Percentiles rank a stretch among this genome's conserved stretches.
phyloP scores from a whole-genome alignment of 2,329 filamentous ascomycete genomes.

The Akanthomyces lecanii region DNA sequence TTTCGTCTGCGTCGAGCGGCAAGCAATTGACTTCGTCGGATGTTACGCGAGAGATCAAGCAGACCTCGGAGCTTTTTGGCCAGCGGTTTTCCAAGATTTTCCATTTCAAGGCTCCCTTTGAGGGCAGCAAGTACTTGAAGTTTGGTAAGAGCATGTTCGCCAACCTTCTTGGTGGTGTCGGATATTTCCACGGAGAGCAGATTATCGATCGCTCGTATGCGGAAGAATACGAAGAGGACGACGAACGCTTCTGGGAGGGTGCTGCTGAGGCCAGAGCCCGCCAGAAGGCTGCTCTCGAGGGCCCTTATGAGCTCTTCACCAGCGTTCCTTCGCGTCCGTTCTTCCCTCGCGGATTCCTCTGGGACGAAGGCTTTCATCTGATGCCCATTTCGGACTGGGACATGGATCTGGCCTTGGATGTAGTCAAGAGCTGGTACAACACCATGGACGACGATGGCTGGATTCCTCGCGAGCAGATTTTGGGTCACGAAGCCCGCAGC shows the following conservation, averaged over 20 bases:
- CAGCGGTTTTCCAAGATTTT: constrained; percentile 66
- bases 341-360: constrained; percentile 93
- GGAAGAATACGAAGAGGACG: constrained; percentile 90
- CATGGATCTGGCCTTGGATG: constrained; percentile 77
- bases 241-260: constrained; percentile 93
- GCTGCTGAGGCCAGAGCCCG: constrained; percentile 72
- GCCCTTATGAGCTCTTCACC: constrained; percentile 84
- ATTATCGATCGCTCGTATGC: constrained; percentile 88
- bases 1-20: constrained; percentile 69
- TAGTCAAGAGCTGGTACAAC: constrained; percentile 92
- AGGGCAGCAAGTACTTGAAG: constrained; percentile 63
- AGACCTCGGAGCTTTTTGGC: constrained; percentile 63
- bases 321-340: constrained; percentile 90
- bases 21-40: constrained; percentile 55
- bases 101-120: constrained; percentile 71
- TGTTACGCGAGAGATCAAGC: constrained; percentile 65
- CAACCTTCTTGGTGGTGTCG: constrained; percentile 88
- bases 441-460: constrained; percentile 96
- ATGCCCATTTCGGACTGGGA: constrained; percentile 93
- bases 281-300: constrained; percentile 66
- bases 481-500: constrained; percentile 85
- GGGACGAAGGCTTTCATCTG: constrained; percentile 97
- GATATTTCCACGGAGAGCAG: constrained; percentile 88
- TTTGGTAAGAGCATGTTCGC: constrained; percentile 92
- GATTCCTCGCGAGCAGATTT: constrained; percentile 94